Percentiles rank a stretch among this genome's conserved stretches.
phyloP scores from a whole-genome alignment of 352 stramenopile species.

The Globisporangium paddicum region DNA sequence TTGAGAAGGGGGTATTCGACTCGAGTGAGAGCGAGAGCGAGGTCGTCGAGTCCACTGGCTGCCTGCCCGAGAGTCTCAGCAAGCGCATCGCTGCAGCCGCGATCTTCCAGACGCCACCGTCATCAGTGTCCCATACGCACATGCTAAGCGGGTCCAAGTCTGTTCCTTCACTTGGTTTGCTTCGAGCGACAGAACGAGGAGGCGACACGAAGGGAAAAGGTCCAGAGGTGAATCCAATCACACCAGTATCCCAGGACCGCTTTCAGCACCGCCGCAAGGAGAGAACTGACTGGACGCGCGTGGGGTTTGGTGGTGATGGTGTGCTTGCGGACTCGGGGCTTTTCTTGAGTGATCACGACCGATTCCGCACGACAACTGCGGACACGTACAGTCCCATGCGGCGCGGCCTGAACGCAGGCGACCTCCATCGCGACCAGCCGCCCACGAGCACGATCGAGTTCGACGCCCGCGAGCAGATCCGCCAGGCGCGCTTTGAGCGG shows the following conservation, averaged over 20 bases:
- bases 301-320: conserved; percentile 70
- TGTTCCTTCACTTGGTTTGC: conserved; percentile 22
- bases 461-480: conserved; percentile 22
- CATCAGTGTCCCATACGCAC: conserved; percentile 3
- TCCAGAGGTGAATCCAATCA: conserved; percentile 24
- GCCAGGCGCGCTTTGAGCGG: conserved; percentile 35
- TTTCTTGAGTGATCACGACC: conserved; percentile 34
- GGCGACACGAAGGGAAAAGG: neutral
- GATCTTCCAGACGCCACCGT: conserved; percentile 21
- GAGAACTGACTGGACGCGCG: conserved; percentile 70
- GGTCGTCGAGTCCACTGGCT: conserved; percentile 16
- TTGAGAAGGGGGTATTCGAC: conserved; percentile 7
- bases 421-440: conserved; percentile 31
- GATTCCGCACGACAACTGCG: conserved; percentile 50
- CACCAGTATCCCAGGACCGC: conserved; percentile 40
- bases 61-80: conserved; percentile 50
- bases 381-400: conserved; percentile 50
- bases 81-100: conserved; percentile 36
- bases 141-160: conserved; percentile 13
- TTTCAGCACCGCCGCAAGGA: conserved; percentile 49
- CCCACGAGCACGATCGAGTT: conserved; percentile 29
- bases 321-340: conserved; percentile 34
- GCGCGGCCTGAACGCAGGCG: conserved; percentile 31
- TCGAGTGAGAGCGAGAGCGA: neutral
- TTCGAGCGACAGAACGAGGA: conserved; percentile 7